Evolutionary conservation across 257 asterid genomes (phyloP), one percentile per base, ranked within the genome.

Genomic region (Ballota nigra): DNA sequence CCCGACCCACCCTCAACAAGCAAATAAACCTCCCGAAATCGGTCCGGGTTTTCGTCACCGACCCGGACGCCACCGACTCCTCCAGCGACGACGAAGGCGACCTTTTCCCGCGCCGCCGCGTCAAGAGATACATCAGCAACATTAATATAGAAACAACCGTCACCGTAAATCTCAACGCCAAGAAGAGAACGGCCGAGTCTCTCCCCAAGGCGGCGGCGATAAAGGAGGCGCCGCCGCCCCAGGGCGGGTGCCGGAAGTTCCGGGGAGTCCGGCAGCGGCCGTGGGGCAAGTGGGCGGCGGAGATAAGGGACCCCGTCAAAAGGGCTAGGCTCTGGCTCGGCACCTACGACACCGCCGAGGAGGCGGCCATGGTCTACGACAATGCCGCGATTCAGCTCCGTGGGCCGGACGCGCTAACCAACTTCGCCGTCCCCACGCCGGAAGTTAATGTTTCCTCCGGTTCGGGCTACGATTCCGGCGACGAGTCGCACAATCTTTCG

Each of bases 281-380:
- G 0, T 89, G 96, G 96, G 96, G 96, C 0, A 89, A 84, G 28
- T 89, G 91, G 91, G 96, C 96, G 0, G 94, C 96, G 0, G 96
- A 89, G 45, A 89, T 89, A 2, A 77, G 96, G 10, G 96, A 89
- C 85, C 96, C 96, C 0, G 26, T 55, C 0, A 79, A 72, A n/a
- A 80, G 72, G 26, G 66, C 69, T 2, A 47, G 96, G 77, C 79
- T 89, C 0, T 89, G 96, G 96, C 55, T 89, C 66, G 96, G 96
- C 1, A 89, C 96, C 0, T 89, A 82, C 13, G 83, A 87, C 4
- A 89, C 96, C 1, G 96, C 96, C 4, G 93, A 87, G 47, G 96
- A 87, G 68, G 96, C 96, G 0, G 96, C 96, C 0, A 85, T 84
- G 91, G 96, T 87, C 2, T 89, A 89, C 19, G 96, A 89, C 34